These are phyloP conservation scores for Colletotrichum sp. DNA, from an alignment of 2,329 filamentous ascomycete species.

Conservation along the genomic window DNA sequence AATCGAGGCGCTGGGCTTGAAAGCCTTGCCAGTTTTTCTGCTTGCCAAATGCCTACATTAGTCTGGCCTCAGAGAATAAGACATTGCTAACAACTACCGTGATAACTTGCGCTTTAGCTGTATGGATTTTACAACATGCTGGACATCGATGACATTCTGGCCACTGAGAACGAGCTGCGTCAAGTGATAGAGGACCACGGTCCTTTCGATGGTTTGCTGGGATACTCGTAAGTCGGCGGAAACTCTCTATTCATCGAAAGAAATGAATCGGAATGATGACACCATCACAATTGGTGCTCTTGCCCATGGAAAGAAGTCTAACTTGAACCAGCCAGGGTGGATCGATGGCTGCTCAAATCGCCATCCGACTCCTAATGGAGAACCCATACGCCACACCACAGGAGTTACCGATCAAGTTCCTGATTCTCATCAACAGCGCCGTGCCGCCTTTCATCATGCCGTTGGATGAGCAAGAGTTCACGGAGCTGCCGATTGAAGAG, in stretches of 20 bases:
- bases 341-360: neutral
- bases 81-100: neutral
- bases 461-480: neutral
- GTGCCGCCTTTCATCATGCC: neutral
- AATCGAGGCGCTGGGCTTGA: neutral
- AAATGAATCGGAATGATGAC: neutral
- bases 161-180: neutral
- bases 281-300: neutral
- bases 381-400: neutral
- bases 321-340: neutral
- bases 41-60: neutral
- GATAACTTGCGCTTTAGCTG: neutral
- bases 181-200: neutral
- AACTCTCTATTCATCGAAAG: neutral
- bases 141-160: neutral
- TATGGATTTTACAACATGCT: constrained; percentile 2
- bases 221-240: neutral
- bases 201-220: neutral
- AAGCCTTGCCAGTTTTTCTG: neutral
- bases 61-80: neutral
- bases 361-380: neutral
- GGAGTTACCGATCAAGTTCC: neutral
- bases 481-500: neutral
- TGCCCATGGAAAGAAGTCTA: neutral
- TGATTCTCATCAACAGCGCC: neutral